Conservation (phyloP, 768 basidiomycete genomes). For the Leccinum rimulosum region DNA sequence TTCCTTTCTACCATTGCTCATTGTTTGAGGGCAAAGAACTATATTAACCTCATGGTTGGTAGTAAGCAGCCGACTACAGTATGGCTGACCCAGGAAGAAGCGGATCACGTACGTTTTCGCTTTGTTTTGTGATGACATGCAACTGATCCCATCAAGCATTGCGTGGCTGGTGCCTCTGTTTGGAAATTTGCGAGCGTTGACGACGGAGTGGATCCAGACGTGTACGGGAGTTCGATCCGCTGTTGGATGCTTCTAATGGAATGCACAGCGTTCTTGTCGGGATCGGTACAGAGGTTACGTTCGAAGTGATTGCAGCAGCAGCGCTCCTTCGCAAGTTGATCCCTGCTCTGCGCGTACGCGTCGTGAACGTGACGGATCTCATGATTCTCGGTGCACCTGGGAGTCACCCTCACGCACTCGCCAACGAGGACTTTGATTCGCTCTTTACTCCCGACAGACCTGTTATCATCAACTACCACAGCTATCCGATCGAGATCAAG, state of each 20-base stretch:
- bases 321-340: slow-evolving; percentile 67
- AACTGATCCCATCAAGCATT: slow-evolving; percentile 50
- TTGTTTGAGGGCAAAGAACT: slow-evolving; percentile 80
- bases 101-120: slow-evolving; percentile 48
- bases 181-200: slow-evolving; percentile 84
- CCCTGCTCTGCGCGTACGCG: slow-evolving; percentile 76
- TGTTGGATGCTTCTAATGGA: slow-evolving; percentile 1
- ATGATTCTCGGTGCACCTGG: slow-evolving; percentile 76
- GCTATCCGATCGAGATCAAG: slow-evolving; percentile 70
- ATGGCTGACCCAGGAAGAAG: slow-evolving; percentile 77
- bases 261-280: slow-evolving; percentile 69
- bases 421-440: slow-evolving; percentile 55
- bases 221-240: slow-evolving; percentile 38
- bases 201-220: slow-evolving; percentile 67
- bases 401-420: slow-evolving; percentile 73
- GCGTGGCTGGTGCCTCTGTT: slow-evolving; percentile 81
- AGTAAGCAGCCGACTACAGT: slow-evolving; percentile 80
- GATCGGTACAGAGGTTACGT: slow-evolving; percentile 84
- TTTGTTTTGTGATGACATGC: background rate
- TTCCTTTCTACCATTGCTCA: slow-evolving; percentile 82
- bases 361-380: slow-evolving; percentile 87
- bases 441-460: slow-evolving; percentile 71
- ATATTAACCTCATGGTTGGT: slow-evolving; percentile 85
- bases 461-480: slow-evolving; percentile 83
- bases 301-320: slow-evolving; percentile 86